phyloP scores from a whole-genome alignment of 495 filamentous ascomycete genomes.

The Mytilinidion resinicola region DNA sequence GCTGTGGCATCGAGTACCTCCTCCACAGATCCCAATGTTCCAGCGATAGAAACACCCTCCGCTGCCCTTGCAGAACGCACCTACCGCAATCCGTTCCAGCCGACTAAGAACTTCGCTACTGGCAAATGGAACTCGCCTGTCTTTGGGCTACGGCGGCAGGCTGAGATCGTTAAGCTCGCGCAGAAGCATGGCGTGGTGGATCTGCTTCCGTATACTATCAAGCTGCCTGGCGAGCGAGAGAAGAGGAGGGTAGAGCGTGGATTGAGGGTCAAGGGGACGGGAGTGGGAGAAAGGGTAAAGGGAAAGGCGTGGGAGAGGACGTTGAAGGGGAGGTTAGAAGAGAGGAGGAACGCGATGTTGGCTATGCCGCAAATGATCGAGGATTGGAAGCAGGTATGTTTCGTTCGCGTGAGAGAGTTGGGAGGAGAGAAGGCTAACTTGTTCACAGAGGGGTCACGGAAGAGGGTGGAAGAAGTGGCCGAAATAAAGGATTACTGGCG shows the following conservation, averaged over 20 bases:
- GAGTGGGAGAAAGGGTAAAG: conserved; percentile 88
- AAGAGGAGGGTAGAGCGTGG: conserved; percentile 63
- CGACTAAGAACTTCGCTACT: conserved; percentile 61
- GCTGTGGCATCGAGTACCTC: conserved; percentile 9
- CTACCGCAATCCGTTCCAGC: conserved; percentile 67
- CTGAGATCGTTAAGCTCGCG: conserved; percentile 85
- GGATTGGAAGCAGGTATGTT: conserved; percentile 84
- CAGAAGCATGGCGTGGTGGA: conserved; percentile 73
- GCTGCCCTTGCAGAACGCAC: conserved; percentile 26
- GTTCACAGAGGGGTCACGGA: conserved; percentile 68
- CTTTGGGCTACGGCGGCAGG: conserved; percentile 79
- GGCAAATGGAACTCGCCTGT: conserved; percentile 73
- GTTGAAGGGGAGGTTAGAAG: conserved; percentile 75
- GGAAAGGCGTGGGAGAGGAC: conserved; percentile 89
- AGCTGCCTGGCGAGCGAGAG: conserved; percentile 65
- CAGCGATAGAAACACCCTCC: conserved; percentile 22
- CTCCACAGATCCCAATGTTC: conserved; percentile 10
- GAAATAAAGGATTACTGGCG: conserved; percentile 46
- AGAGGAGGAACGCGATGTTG: conserved; percentile 84
- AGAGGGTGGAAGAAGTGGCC: conserved; percentile 90
- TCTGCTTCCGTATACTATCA: conserved; percentile 68
- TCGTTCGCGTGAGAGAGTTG: conserved; percentile 1
- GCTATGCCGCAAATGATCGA: conserved; percentile 85
- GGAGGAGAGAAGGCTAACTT: conserved; percentile 20
- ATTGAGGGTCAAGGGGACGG: conserved; percentile 78